A percentile compares a stretch with the other conserved stretches of the same genome.
Evolutionary conservation across 306 rosid genomes (phyloP).

Genomic region (Oemleria cerasiformis): DNA sequence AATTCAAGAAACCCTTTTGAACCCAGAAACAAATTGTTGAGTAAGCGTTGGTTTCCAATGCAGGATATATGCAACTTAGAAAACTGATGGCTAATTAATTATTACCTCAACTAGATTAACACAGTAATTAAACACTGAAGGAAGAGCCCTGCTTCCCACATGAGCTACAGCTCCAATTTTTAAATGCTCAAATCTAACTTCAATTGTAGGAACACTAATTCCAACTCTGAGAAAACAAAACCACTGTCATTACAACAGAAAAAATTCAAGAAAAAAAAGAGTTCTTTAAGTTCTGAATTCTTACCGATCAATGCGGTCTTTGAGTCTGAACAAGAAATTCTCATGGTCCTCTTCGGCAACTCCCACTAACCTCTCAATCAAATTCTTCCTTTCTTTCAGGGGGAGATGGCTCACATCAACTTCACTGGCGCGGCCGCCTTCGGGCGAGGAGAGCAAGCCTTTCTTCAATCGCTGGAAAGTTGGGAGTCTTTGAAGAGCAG

Average conservation of each 20-base stretch:
- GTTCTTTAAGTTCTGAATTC: background rate
- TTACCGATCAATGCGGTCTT: conserved; percentile 22
- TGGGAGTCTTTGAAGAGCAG: conserved; percentile 22
- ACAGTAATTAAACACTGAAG: conserved; percentile 21
- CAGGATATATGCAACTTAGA: background rate
- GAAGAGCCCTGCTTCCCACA: conserved; percentile 21
- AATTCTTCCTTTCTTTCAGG: conserved; percentile 11
- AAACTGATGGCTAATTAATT: background rate
- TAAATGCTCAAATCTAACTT: conserved; percentile 20
- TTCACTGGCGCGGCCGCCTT: conserved; percentile 8
- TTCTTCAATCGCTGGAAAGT: conserved; percentile 19
- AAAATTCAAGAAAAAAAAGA: background rate
- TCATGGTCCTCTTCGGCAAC: conserved; percentile 13
- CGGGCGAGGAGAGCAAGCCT: conserved; percentile 11
- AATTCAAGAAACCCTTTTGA: conserved; percentile 16
- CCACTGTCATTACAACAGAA: background rate
- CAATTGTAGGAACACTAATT: conserved; percentile 16
- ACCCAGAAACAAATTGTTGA: background rate
- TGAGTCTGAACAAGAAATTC: conserved; percentile 23
- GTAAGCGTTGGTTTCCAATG: background rate
- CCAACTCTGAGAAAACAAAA: conserved; percentile 15
- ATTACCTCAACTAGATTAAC: conserved; percentile 21
- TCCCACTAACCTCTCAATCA: conserved; percentile 24
- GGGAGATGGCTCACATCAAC: conserved; percentile 4
- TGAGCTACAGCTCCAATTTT: conserved; percentile 14